Conservation (phyloP, 257 asterid genomes). For the Solanum pinnatisectum region DNA sequence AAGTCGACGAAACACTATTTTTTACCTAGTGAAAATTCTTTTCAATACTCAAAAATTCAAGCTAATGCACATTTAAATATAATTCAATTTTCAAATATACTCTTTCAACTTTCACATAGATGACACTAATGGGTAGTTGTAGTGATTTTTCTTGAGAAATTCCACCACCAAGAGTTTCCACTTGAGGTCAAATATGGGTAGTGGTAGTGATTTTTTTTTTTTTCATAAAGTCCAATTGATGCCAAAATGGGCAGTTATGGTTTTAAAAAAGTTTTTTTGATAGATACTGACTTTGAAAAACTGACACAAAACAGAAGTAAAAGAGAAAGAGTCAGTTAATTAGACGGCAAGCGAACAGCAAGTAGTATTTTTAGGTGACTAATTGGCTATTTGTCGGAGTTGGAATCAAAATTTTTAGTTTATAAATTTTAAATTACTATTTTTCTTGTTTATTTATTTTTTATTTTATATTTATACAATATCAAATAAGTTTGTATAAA, state of each 20-base stretch:
- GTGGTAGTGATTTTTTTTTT: not conserved
- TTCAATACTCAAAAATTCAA: not conserved
- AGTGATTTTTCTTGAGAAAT: not conserved
- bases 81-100: not conserved
- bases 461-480: not conserved
- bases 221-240: not conserved
- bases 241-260: not conserved
- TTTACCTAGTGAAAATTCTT: not conserved
- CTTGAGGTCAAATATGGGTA: not conserved
- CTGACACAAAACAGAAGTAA: not conserved
- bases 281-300: not conserved
- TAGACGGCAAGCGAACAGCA: not conserved
- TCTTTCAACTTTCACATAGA: not conserved
- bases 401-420: not conserved
- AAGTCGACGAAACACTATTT: too few species aligned
- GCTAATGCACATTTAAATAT: not conserved
- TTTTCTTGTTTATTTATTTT: not conserved
- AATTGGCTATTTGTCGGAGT: not conserved
- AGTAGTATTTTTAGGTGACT: not conserved
- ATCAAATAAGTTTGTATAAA: not conserved
- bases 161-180: not conserved
- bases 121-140: not conserved
- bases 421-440: not conserved
- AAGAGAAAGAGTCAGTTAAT: not conserved
- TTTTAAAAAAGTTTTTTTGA: not conserved